Base-by-base conservation (phyloP, 768 basidiomycete species). In the Lactarius psammicola region DNA sequence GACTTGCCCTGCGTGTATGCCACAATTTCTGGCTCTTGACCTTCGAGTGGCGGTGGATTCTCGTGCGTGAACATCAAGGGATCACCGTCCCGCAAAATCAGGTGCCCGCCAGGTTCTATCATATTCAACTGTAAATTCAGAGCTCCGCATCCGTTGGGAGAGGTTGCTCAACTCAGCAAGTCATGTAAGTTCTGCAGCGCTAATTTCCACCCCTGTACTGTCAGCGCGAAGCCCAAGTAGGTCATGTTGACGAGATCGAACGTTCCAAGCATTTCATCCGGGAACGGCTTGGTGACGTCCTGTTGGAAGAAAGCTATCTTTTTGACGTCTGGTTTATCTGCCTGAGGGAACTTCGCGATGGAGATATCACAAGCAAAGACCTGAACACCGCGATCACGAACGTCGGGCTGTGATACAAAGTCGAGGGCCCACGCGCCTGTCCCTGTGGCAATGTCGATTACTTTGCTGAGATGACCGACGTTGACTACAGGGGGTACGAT, bases 151-250 rank as follows among this genome's bases (percentile, higher is more conserved):
- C 10, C 15, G 33, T 57, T 18, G 20, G 23, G 23, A n/a, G 30
- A 49, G 18, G 6, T 9, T 40, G 36, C 64, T 56, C n/a, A 42
- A 65, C 64, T 30, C 30, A 65, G 33, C 13, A 60, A 31, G 13
- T n/a, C 3, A 11, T 17, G 15, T 6, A 55, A 28, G 31, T 55
- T 55, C 17, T 31, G 54, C 30, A 55, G 31, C 9, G 54, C 54
- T 4, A 33, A 8, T 9, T 33, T 33, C 54, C 54, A 55, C 28
- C 54, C 54, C 31, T 33, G 15, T 20, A 10, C 20, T 33, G 54
- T 55, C 30, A 55, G 54, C 30, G 30, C 54, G 17, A 26, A 55
- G 4, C 13, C 9, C 30, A 55, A 26, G 18, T 31, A 55, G 28
- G 7, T 55, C 54, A 55, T 28, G 54, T 55, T 55, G 54, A 31